These are phyloP conservation scores for Xylaria sp. DNA, from an alignment of 2,329 filamentous ascomycete genomes.

Conservation along the genomic window DNA sequence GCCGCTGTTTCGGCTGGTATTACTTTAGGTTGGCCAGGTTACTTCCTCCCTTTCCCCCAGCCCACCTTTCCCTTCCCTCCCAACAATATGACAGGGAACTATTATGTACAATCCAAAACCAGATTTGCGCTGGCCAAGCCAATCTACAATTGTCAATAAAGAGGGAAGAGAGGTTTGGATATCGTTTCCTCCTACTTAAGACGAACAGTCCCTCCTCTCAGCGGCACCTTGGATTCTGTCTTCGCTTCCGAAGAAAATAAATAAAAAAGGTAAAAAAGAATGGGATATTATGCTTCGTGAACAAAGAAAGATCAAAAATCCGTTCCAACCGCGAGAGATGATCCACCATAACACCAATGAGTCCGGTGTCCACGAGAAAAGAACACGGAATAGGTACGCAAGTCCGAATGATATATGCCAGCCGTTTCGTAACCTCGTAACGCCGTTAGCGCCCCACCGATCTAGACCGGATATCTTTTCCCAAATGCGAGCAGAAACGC, in stretches of 20 bases:
- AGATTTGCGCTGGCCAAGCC: slow-evolving; percentile 1
- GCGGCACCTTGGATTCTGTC: not conserved
- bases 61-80: slow-evolving; percentile 1
- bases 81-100: slow-evolving; percentile 25
- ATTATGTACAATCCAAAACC: slow-evolving; percentile 33
- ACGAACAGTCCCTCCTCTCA: not conserved
- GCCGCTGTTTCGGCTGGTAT: slow-evolving; percentile 44
- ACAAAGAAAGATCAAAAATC: slow-evolving; percentile 28
- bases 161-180: slow-evolving; percentile 3
- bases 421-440: slow-evolving; percentile 47
- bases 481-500: slow-evolving; percentile 36
- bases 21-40: slow-evolving; percentile 35
- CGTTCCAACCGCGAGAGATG: slow-evolving; percentile 21
- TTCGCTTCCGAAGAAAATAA: slow-evolving; percentile 9
- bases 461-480: slow-evolving; percentile 37
- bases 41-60: slow-evolving; percentile 7
- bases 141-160: slow-evolving; percentile 26
- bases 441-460: slow-evolving; percentile 43
- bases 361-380: not conserved
- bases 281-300: slow-evolving; percentile 33
- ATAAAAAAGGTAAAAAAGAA: slow-evolving; percentile 4
- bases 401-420: slow-evolving; percentile 43
- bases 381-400: slow-evolving; percentile 32
- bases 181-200: not conserved
- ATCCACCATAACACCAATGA: slow-evolving; percentile 37